Evolutionary conservation across 2,329 filamentous ascomycete species (phyloP).

Genomic region (Colletotrichum godetiae): DNA sequence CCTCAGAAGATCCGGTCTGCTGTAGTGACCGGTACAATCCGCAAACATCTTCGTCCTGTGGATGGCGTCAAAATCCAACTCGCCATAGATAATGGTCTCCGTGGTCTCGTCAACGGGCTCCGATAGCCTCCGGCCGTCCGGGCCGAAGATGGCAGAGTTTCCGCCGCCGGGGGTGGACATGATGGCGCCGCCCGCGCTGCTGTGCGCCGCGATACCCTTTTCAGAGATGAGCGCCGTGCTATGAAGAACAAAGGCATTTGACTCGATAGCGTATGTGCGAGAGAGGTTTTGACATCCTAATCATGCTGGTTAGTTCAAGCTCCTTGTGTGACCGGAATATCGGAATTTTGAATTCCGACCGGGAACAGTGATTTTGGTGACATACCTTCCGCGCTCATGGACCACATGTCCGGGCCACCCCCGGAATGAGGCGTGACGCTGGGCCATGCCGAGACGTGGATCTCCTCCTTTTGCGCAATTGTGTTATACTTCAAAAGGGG

Average conservation of each 20-base stretch:
- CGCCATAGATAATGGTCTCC: conserved; percentile 62
- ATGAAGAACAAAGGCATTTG: conserved; percentile 53
- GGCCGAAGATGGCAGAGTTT: conserved; percentile 61
- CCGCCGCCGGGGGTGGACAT: conserved; percentile 55
- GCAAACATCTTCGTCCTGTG: conserved; percentile 53
- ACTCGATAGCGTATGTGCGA: conserved; percentile 54
- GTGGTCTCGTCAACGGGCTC: conserved; percentile 49
- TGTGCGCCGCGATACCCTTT: conserved; percentile 52
- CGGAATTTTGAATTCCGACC: conserved; percentile 38
- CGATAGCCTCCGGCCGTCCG: conserved; percentile 60
- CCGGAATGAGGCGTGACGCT: conserved; percentile 24
- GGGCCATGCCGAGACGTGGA: conserved; percentile 45
- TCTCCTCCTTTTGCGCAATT: conserved; percentile 42
- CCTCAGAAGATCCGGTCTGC: conserved; percentile 53
- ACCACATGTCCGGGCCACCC: conserved; percentile 24
- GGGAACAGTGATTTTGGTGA: neutral
- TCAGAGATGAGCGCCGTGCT: conserved; percentile 53
- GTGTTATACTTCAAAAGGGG: conserved; percentile 53
- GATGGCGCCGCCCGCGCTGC: conserved; percentile 49
- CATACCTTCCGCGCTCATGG: conserved; percentile 32
- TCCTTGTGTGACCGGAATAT: conserved; percentile 44
- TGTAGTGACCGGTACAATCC: conserved; percentile 51
- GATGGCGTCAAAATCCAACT: conserved; percentile 59
- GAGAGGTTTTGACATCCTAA: conserved; percentile 47
- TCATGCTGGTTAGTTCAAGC: conserved; percentile 40